These are phyloP conservation scores for Ceratocystis albifundus DNA, from an alignment of 2,329 filamentous ascomycete species.

Conservation along the genomic window DNA sequence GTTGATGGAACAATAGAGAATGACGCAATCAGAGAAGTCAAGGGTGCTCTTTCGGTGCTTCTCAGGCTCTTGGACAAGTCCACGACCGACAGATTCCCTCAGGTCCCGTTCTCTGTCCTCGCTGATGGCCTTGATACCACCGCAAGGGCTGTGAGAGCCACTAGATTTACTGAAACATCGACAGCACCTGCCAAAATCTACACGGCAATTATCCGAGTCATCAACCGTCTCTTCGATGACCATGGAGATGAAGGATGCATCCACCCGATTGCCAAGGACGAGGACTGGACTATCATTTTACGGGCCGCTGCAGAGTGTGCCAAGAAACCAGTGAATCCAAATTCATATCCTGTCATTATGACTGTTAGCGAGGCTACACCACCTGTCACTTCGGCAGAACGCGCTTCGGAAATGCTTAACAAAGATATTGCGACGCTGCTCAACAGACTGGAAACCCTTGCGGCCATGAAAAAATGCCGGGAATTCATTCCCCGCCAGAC, in stretches of 20 bases:
- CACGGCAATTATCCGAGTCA: slow-evolving; percentile 39
- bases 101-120: slow-evolving; percentile 47
- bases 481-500: slow-evolving; percentile 54
- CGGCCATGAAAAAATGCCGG: slow-evolving; percentile 34
- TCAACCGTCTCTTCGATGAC: slow-evolving; percentile 43
- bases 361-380: slow-evolving; percentile 7
- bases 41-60: slow-evolving; percentile 51
- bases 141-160: slow-evolving; percentile 19
- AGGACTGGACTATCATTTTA: slow-evolving; percentile 54
- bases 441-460: slow-evolving; percentile 39
- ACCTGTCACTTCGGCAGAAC: slow-evolving; percentile 13
- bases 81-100: slow-evolving; percentile 44
- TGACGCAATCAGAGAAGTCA: slow-evolving; percentile 44
- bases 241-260: slow-evolving; percentile 39
- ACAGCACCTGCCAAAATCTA: slow-evolving; percentile 36
- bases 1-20: slow-evolving; percentile 38
- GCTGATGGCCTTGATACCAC: slow-evolving; percentile 43
- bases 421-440: slow-evolving; percentile 38
- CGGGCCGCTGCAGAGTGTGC: slow-evolving; percentile 46
- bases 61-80: slow-evolving; percentile 51
- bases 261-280: slow-evolving; percentile 47
- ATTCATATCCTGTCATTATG: neutral
- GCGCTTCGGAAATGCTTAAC: slow-evolving; percentile 33
- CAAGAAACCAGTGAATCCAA: slow-evolving; percentile 21
- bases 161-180: slow-evolving; percentile 18